Conservation (phyloP, 2,329 filamentous ascomycete genomes). For the Exophiala mesophila region DNA sequence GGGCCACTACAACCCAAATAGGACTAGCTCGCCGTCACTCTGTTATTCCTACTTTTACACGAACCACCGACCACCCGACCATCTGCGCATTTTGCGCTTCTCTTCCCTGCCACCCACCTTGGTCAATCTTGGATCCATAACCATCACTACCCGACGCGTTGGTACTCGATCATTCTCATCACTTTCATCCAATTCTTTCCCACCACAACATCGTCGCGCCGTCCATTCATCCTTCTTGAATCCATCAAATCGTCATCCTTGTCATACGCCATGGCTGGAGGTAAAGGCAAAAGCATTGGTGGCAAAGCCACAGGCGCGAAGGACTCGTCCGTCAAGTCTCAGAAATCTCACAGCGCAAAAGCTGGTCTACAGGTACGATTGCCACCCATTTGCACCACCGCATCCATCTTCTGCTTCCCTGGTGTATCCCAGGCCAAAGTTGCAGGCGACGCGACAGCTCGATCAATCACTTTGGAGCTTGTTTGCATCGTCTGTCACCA, state of each 20-base stretch:
- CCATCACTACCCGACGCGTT: constrained; percentile 14
- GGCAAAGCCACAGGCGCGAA: constrained; percentile 82
- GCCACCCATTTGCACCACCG: constrained; percentile 12
- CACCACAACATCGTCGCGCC: constrained; percentile 19
- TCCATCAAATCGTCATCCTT: constrained; percentile 10
- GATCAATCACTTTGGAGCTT: no score
- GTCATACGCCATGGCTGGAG: constrained; percentile 62
- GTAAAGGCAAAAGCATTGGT: constrained; percentile 89
- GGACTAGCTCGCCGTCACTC: constrained; percentile 11
- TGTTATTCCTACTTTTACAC: constrained; percentile 4
- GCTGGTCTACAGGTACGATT: constrained; percentile 85
- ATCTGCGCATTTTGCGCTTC: constrained; percentile 58
- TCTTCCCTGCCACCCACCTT: constrained; percentile 50
- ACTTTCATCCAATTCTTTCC: background rate
- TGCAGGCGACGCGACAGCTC: no score
- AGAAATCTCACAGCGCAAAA: constrained; percentile 90
- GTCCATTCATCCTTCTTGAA: constrained; percentile 9
- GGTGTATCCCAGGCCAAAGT: no score
- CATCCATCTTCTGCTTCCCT: no score
- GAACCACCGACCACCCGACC: constrained; percentile 3
- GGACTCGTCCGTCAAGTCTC: constrained; percentile 76
- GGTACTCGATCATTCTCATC: constrained; percentile 7
- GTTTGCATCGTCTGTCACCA: no score
- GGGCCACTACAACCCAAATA: constrained; percentile 3
- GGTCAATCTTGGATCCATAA: constrained; percentile 7